Percentiles rank a stretch among this genome's conserved stretches.
Evolutionary conservation across 768 basidiomycete genomes (phyloP).

Genomic region (Lactarius sp.): DNA sequence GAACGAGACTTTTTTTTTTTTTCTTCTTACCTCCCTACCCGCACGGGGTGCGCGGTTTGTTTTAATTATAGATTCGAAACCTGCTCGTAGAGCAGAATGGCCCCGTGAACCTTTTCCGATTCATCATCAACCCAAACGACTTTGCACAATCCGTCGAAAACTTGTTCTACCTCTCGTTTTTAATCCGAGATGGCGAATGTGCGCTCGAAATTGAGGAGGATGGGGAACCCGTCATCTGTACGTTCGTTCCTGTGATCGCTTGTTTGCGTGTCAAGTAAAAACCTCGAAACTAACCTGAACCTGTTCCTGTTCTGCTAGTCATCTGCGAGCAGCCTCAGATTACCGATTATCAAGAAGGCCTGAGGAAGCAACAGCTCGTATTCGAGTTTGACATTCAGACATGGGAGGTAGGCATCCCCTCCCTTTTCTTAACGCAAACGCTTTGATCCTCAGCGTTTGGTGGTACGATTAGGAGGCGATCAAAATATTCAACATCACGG

Average conservation of each 20-base stretch:
- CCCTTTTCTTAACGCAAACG: not conserved
- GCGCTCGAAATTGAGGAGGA: constrained; percentile 63
- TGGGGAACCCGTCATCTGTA: constrained; percentile 74
- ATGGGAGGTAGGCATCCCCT: constrained; percentile 61
- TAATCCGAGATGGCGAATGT: constrained; percentile 80
- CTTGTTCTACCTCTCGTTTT: constrained; percentile 90
- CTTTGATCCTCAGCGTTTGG: not conserved
- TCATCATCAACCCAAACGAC: constrained; percentile 84
- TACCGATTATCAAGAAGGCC: constrained; percentile 57
- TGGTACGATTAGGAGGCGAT: constrained; percentile 66
- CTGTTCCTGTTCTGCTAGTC: constrained; percentile 36
- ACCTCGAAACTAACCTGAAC: not conserved
- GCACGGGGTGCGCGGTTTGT: too few species aligned
- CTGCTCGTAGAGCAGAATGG: constrained; percentile 48
- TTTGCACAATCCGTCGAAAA: constrained; percentile 97
- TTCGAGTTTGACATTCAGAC: constrained; percentile 88
- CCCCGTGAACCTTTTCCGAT: constrained; percentile 72
- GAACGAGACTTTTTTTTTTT: not conserved
- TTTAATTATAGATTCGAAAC: constrained; percentile 47
- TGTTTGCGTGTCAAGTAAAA: not conserved
- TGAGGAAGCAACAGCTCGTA: constrained; percentile 79
- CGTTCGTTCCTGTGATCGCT: constrained; percentile 26
- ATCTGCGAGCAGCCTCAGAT: constrained; percentile 58
- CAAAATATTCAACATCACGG: constrained; percentile 74
- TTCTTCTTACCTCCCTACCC: not conserved